Base-by-base conservation (phyloP, 2,329 filamentous ascomycete genomes). In the Juglanconis oblonga region DNA sequence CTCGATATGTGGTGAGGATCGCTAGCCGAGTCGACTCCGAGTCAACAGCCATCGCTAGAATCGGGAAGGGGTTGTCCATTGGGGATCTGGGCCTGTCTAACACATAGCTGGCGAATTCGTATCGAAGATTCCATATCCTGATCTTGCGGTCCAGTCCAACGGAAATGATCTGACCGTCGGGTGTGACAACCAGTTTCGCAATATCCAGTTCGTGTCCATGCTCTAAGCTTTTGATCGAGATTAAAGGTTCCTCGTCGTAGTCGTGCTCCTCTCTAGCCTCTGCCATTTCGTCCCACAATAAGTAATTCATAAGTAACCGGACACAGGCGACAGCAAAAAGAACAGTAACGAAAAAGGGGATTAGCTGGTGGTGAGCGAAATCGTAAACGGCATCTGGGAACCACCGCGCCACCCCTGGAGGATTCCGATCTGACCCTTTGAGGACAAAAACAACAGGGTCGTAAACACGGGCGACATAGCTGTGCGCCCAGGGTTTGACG, bases 381-480 rank as follows among this genome's bases (percentile, higher is more conserved):
- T 93, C 89, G 65, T 89, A 88, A 11, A 84, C 77, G 2, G 82
- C 81, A 1, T 84, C 81, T 5, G 85, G 70, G 58, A 87, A 78
- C 7, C 78, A 77, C 1, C 79, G 77, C 42, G 79, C 76, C 9
- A 73, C 72, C 4, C 75, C 77, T 24, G 80, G 79, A 13, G 83
- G 83, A 61, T 81, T 86, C 17, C 90, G 84, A 68, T 90, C 82
- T 2, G 90, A 86, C 9, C 84, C 86, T 62, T 87, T 85, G 9
- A 88, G 74, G 4, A 93, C 88, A 63, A 93, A 88, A 3, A 92
- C 81, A 3, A 92, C 74, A 1, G 90, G 90, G 45, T 92, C 87
- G 68, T 89, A 91, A 1, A 93, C 88, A 49, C 83, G 82, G 29
- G 90, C 89, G 17, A 91, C 78, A 69, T 92, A 91, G 71, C 86